These are phyloP conservation scores for Candida qinlingensis DNA, from an alignment of 805 yeast species.

Conservation along the genomic window DNA sequence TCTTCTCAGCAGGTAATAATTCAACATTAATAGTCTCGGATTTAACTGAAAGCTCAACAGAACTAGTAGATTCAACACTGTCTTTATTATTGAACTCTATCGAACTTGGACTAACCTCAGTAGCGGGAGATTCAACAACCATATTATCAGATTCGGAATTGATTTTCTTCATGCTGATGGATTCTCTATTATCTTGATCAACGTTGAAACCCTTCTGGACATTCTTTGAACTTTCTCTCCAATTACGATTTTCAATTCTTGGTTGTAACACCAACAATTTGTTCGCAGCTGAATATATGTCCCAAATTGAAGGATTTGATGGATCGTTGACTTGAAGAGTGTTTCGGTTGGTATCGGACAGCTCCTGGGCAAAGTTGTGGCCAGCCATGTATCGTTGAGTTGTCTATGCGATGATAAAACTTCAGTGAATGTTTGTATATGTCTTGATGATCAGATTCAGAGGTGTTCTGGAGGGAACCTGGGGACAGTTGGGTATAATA, in stretches of 20 bases:
- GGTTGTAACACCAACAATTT: conserved; percentile 26
- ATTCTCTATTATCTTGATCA: background rate
- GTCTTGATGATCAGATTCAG: no score
- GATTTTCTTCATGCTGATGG: background rate
- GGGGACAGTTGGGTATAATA: no score
- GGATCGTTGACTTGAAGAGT: background rate
- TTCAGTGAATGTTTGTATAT: no score
- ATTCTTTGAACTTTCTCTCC: conserved; percentile 25
- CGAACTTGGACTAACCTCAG: background rate
- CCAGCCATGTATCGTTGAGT: background rate
- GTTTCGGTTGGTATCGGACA: background rate
- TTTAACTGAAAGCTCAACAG: background rate
- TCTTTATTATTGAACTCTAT: conserved; percentile 15
- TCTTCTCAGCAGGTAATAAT: background rate
- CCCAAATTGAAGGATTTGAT: conserved; percentile 26
- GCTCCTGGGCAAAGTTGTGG: background rate
- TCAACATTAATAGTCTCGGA: background rate
- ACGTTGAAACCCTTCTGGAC: conserved; percentile 10
- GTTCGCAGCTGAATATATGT: conserved; percentile 28
- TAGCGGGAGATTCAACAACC: background rate
- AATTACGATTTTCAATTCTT: conserved; percentile 26
- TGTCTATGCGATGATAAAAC: no score
- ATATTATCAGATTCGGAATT: background rate
- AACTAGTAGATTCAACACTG: conserved; percentile 19
- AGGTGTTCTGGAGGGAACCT: no score